Percentiles rank a stretch among this genome's conserved stretches.
phyloP scores from a whole-genome alignment of 768 basidiomycete species.

The Chalciporus chontae region DNA sequence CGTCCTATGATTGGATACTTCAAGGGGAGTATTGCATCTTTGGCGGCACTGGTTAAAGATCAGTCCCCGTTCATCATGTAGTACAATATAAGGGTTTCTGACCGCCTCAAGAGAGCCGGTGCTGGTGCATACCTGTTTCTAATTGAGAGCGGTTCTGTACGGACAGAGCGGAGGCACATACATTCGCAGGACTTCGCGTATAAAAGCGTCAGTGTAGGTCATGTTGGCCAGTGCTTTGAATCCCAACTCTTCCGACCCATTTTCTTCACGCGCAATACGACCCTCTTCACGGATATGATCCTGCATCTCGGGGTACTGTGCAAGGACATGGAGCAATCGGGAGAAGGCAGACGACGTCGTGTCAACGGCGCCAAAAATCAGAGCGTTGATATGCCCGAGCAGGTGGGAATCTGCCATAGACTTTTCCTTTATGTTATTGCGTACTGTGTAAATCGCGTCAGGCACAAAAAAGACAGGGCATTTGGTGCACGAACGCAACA shows the following conservation, averaged over 20 bases:
- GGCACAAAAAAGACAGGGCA: background rate
- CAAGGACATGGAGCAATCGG: background rate
- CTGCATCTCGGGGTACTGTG: background rate
- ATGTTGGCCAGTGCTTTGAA: background rate
- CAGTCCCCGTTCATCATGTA: background rate
- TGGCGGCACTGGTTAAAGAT: background rate
- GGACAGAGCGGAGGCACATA: background rate
- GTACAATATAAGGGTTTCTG: background rate
- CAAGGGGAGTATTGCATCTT: background rate
- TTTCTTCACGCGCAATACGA: background rate
- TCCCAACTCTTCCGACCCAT: background rate
- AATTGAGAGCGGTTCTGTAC: background rate
- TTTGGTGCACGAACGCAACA: background rate
- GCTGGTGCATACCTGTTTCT: background rate
- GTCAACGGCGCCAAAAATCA: conserved; percentile 4
- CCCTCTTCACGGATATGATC: background rate
- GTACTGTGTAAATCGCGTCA: background rate
- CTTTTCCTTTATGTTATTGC: background rate
- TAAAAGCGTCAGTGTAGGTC: conserved; percentile 1
- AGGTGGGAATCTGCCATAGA: background rate
- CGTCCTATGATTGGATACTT: background rate
- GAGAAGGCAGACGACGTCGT: background rate
- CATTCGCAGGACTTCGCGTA: conserved; percentile 1
- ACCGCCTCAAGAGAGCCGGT: conserved; percentile 3
- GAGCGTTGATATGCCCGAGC: background rate